These are phyloP conservation scores for Bruguiera gymnorhiza DNA, from an alignment of 345 rosid species.

Conservation along the genomic window DNA sequence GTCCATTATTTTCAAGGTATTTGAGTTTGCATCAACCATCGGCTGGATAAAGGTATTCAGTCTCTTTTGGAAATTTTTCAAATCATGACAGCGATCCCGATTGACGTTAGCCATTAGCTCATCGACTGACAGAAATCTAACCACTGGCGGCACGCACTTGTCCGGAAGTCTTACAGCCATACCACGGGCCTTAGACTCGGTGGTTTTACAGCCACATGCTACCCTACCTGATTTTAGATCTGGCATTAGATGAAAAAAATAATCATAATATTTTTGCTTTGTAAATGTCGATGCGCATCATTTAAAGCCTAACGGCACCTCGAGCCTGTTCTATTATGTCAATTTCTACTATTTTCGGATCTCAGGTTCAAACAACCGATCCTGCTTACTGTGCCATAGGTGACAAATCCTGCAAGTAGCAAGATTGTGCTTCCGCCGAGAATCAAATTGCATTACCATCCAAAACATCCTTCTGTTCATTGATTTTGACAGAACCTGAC, in stretches of 20 bases:
- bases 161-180: neutral
- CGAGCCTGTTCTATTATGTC: neutral
- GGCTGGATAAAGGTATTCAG: too few relatives aligned
- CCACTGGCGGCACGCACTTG: too few relatives aligned
- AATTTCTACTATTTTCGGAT: neutral
- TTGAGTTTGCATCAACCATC: too few relatives aligned
- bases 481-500: slow-evolving; percentile 33
- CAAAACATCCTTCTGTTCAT: slow-evolving; percentile 26
- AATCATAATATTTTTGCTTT: neutral
- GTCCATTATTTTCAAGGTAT: too few relatives aligned
- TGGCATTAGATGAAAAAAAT: neutral
- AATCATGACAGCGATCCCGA: too few relatives aligned
- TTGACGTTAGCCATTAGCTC: too few relatives aligned
- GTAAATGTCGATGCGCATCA: neutral
- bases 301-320: neutral
- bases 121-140: too few relatives aligned
- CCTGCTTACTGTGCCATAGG: slow-evolving; percentile 1
- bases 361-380: neutral
- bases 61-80: too few relatives aligned
- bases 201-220: slow-evolving; percentile 17
- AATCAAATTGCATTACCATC: slow-evolving; percentile 20
- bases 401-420: slow-evolving; percentile 20
- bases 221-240: slow-evolving; percentile 8
- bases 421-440: slow-evolving; percentile 16
- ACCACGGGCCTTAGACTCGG: neutral